Evolutionary conservation across 2,329 filamentous ascomycete genomes (phyloP).

Genomic region (Hypoxylon sp.): DNA sequence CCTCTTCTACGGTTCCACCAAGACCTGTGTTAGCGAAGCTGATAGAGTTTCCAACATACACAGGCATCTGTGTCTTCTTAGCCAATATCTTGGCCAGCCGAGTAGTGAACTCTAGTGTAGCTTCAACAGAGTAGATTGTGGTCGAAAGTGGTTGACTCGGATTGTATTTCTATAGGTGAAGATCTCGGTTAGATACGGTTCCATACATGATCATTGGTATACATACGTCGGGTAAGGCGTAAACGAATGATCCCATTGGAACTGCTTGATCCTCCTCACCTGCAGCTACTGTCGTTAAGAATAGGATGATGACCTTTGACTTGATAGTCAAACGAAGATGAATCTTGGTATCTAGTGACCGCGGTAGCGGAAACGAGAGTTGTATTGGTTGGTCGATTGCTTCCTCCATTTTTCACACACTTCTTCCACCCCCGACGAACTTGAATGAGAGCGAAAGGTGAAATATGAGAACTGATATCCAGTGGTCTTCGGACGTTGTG

Average conservation of each 20-base stretch:
- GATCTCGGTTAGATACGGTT: constrained; percentile 8
- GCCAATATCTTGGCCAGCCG: constrained; percentile 87
- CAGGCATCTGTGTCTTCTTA: constrained; percentile 78
- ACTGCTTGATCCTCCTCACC: constrained; percentile 67
- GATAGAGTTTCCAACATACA: constrained; percentile 93
- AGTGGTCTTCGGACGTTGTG: neutral
- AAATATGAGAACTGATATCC: constrained; percentile 6
- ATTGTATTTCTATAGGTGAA: constrained; percentile 63
- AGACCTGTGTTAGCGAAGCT: constrained; percentile 80
- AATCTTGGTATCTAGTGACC: constrained; percentile 72
- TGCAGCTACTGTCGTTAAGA: constrained; percentile 71
- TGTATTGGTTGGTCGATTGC: constrained; percentile 55
- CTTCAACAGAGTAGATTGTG: constrained; percentile 80
- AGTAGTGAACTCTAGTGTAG: constrained; percentile 87
- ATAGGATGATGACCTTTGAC: constrained; percentile 71
- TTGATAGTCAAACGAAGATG: constrained; percentile 72
- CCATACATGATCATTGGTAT: neutral
- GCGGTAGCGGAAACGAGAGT: constrained; percentile 73
- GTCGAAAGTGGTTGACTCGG: constrained; percentile 79
- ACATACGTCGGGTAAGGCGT: constrained; percentile 89
- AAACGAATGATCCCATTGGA: constrained; percentile 90
- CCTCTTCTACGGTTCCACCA: constrained; percentile 89
- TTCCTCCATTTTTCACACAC: constrained; percentile 42
- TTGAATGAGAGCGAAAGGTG: neutral
- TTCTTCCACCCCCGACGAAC: neutral